Evolutionary conservation across 306 rosid species (phyloP).

Genomic region (Vigna angularis): DNA sequence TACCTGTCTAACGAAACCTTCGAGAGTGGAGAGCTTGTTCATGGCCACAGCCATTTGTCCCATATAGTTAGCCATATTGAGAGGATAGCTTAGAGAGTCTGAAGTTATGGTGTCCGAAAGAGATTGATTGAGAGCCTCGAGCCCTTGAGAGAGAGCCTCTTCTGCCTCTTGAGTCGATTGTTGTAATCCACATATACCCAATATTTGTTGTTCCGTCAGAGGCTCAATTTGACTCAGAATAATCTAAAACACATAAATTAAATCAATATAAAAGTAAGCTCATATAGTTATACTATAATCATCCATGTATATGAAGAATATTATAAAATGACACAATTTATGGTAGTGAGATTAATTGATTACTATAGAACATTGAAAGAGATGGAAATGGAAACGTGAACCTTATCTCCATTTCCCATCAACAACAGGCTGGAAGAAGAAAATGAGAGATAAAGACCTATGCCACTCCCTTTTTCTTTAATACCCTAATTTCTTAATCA

Average conservation of each 20-base stretch:
- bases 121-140: conserved; percentile 79
- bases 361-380: conserved; percentile 48
- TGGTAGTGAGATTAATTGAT: conserved; percentile 40
- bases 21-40: conserved; percentile 85
- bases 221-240: conserved; percentile 82
- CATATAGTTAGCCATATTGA: conserved; percentile 92
- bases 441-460: conserved; percentile 52
- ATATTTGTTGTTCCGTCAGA: conserved; percentile 87
- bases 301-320: conserved; percentile 1
- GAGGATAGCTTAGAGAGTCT: conserved; percentile 76
- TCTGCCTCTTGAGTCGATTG: conserved; percentile 89
- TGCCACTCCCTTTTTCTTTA: conserved; percentile 46
- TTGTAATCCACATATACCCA: conserved; percentile 84
- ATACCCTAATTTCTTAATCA: conserved; percentile 33
- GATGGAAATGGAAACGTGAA: conserved; percentile 46
- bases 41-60: conserved; percentile 96
- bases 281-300: background rate
- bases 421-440: conserved; percentile 37
- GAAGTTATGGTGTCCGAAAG: conserved; percentile 77
- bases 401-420: conserved; percentile 51
- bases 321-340: background rate
- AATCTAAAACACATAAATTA: conserved; percentile 50
- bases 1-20: conserved; percentile 95
- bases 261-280: background rate
- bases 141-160: conserved; percentile 89